Evolutionary conservation across 2,329 filamentous ascomycete species (phyloP).

Genomic region (Nothophaeocryptopus gaeumannii): DNA sequence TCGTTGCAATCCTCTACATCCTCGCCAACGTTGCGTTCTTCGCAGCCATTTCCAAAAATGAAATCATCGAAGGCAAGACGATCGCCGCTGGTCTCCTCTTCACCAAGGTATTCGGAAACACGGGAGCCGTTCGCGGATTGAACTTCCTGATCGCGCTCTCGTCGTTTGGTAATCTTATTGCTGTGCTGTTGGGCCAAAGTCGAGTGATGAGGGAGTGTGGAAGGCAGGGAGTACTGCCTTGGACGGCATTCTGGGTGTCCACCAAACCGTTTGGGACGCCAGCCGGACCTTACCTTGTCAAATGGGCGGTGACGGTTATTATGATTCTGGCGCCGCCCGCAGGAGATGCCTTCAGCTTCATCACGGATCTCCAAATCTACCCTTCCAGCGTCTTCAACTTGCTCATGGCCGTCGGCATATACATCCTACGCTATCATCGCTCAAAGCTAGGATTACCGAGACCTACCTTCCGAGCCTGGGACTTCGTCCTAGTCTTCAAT

Average conservation of each 20-base stretch:
- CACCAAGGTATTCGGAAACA: slow-evolving; percentile 54
- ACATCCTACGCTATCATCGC: slow-evolving; percentile 56
- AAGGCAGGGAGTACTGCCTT: slow-evolving; percentile 61
- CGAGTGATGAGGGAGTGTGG: slow-evolving; percentile 61
- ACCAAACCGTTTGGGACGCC: slow-evolving; percentile 64
- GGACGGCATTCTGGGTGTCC: slow-evolving; percentile 60
- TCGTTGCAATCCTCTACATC: slow-evolving; percentile 54
- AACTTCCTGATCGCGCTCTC: slow-evolving; percentile 58
- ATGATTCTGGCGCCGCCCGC: slow-evolving; percentile 61
- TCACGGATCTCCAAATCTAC: slow-evolving; percentile 52
- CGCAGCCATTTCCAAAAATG: slow-evolving; percentile 52
- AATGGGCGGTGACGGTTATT: slow-evolving; percentile 55
- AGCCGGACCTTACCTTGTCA: slow-evolving; percentile 51
- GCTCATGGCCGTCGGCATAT: slow-evolving; percentile 56
- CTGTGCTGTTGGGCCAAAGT: slow-evolving; percentile 54
- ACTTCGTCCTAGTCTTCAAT: slow-evolving; percentile 57
- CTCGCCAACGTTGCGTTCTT: slow-evolving; percentile 63
- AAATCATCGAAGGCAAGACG: slow-evolving; percentile 47
- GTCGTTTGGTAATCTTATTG: slow-evolving; percentile 59
- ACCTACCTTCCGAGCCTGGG: slow-evolving; percentile 59
- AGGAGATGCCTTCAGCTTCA: slow-evolving; percentile 64
- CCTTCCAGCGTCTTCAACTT: slow-evolving; percentile 59
- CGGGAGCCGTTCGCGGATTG: slow-evolving; percentile 50
- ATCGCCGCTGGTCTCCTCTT: slow-evolving; percentile 61
- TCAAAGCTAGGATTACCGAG: slow-evolving; percentile 48